Conservation (phyloP, 2,329 filamentous ascomycete species). For the Fusarium buharicum region DNA sequence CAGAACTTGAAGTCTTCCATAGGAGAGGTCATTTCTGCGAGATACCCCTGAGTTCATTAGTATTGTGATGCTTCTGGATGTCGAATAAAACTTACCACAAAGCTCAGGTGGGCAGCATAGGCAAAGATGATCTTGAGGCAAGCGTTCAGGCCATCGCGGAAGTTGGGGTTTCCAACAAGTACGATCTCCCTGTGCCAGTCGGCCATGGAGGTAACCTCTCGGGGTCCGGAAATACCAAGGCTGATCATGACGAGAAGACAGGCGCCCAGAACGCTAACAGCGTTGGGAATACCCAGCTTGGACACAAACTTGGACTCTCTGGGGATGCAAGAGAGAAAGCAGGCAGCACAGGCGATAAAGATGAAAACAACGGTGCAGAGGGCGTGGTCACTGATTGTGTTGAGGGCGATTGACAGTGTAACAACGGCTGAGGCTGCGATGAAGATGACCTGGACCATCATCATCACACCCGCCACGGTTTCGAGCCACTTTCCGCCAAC, state of each 20-base stretch:
- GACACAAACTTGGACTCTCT: constrained; percentile 37
- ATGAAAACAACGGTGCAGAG: constrained; percentile 32
- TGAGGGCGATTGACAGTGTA: constrained; percentile 33
- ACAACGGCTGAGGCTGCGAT: constrained; percentile 35
- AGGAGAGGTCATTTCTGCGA: constrained; percentile 41
- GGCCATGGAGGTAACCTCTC: neutral
- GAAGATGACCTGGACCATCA: constrained; percentile 39
- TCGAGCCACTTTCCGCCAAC: constrained; percentile 48
- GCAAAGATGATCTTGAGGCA: constrained; percentile 33
- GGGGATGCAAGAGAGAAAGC: constrained; percentile 23
- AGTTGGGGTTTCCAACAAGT: constrained; percentile 13
- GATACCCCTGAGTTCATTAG: constrained; percentile 9
- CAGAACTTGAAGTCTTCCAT: constrained; percentile 41
- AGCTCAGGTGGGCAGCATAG: constrained; percentile 39
- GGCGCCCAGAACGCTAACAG: constrained; percentile 28
- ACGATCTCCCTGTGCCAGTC: constrained; percentile 29
- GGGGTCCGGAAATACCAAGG: constrained; percentile 23
- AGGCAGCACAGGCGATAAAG: constrained; percentile 19
- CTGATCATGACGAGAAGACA: constrained; percentile 36
- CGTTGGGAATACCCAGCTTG: constrained; percentile 24
- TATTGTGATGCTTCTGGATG: neutral
- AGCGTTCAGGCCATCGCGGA: constrained; percentile 18
- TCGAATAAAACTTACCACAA: constrained; percentile 30
- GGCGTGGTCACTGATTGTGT: constrained; percentile 30
- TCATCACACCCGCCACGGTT: constrained; percentile 25